Percentiles rank a stretch among this genome's conserved stretches.
These are phyloP conservation scores for Phytophthora nicotianae DNA, from an alignment of 352 stramenopile genomes.

Conservation along the genomic window DNA sequence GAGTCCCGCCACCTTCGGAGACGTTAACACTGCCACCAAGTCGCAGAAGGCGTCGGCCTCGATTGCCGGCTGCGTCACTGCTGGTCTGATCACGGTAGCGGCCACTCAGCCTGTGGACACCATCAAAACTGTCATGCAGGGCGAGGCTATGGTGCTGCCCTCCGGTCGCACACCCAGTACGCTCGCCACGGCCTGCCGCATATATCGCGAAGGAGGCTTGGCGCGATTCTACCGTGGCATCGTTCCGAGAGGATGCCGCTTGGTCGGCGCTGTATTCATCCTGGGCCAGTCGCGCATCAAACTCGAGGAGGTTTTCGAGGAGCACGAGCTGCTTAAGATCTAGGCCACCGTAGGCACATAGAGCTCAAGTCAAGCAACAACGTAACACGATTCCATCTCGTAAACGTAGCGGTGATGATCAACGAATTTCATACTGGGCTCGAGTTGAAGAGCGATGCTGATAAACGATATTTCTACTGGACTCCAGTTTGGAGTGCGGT, in stretches of 20 bases:
- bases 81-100: conserved; percentile 75
- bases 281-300: conserved; percentile 71
- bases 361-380: conserved; percentile 16
- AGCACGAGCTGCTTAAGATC: conserved; percentile 58
- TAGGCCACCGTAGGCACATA: conserved; percentile 20
- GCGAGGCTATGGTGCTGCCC: conserved; percentile 61
- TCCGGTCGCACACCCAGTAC: conserved; percentile 44
- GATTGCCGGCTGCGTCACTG: conserved; percentile 66
- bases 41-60: conserved; percentile 72
- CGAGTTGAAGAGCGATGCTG: no score
- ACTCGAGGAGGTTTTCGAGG: conserved; percentile 76
- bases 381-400: conserved; percentile 8
- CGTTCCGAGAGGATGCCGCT: conserved; percentile 73
- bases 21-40: conserved; percentile 47
- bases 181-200: conserved; percentile 45
- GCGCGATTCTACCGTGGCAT: conserved; percentile 71
- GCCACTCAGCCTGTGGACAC: conserved; percentile 85
- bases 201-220: conserved; percentile 61
- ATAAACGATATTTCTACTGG: no score
- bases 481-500: no score
- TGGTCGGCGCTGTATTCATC: conserved; percentile 86
- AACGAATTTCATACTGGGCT: neutral
- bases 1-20: conserved; percentile 61
- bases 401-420: neutral
- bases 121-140: conserved; percentile 88